Evolutionary conservation across 441 rosid species (phyloP).

Genomic region (Populus hybrid): DNA sequence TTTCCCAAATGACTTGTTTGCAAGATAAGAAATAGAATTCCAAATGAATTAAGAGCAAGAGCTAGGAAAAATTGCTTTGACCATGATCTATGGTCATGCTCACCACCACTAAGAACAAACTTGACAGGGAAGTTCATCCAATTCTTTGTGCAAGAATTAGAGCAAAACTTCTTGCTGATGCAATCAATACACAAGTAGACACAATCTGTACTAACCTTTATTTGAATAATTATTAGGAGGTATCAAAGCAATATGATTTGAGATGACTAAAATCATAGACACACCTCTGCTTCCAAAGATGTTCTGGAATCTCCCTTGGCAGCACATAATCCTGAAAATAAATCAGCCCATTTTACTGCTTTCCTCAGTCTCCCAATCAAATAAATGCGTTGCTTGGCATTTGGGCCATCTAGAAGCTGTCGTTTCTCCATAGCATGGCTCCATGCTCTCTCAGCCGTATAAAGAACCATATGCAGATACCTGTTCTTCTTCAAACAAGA

Average conservation of each 20-base stretch:
- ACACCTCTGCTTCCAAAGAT: slow-evolving; percentile 94
- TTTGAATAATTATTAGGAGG: neutral
- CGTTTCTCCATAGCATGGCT: slow-evolving; percentile 99
- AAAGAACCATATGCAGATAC: slow-evolving; percentile 91
- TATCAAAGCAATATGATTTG: neutral
- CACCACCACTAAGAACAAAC: neutral
- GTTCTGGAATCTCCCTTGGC: slow-evolving; percentile 85
- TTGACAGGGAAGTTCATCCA: neutral
- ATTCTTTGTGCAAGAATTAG: neutral
- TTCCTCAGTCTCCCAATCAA: slow-evolving; percentile 92
- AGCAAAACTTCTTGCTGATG: neutral
- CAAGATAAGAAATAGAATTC: neutral
- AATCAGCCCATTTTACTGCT: slow-evolving; percentile 90
- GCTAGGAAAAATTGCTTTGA: neutral
- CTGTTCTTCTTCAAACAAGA: slow-evolving; percentile 37
- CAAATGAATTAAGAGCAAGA: neutral
- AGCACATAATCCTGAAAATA: slow-evolving; percentile 76
- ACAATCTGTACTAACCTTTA: neutral
- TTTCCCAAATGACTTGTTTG: neutral
- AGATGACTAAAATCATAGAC: slow-evolving; percentile 9
- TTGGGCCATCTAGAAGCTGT: slow-evolving; percentile 94
- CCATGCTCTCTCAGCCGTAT: slow-evolving; percentile 97
- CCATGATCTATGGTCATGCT: neutral
- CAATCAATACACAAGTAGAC: neutral
- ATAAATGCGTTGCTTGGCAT: slow-evolving; percentile 79